Base-by-base conservation (phyloP, 768 basidiomycete genomes). In the Kwoniella newhampshirensis region DNA sequence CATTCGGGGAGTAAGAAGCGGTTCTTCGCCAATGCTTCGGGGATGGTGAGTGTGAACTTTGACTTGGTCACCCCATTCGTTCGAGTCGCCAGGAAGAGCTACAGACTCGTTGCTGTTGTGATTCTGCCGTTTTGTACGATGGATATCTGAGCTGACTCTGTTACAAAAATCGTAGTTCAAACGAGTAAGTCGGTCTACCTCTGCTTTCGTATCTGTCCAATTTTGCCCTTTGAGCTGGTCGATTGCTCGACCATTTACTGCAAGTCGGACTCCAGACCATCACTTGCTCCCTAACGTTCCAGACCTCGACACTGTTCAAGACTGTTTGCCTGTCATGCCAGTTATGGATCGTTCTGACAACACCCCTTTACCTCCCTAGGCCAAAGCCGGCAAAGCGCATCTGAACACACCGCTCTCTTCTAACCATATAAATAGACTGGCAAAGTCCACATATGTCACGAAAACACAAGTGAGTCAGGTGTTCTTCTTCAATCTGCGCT, bases 1-100 rank as follows among this genome's bases (percentile, higher is more conserved):
- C 77, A 78, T 57, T 65, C 73, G 35, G 77, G 77, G 4, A 67
- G 77, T 4, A 75, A 76, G 23, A 78, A 78, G 68, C 42, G 77
- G 43, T 78, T 74, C 63, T 72, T 64, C 42, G 59, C 64, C 3
- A 69, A 43, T 23, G 55, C 55, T 23, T 40, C 43, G 13, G 63
- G 63, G 44, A n/a, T 51, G 50, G 63, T 65, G 44, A 62, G 60
- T 57, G 21, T 18, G 20, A n/a, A 7, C 51, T 32, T 32, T 13
- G 32, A 32, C 32, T 13, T 32, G n/a, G n/a, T n/a, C n/a, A n/a
- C n/a, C n/a, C n/a, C n/a, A n/a, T n/a, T n/a, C n/a, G n/a, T n/a
- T n/a, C n/a, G n/a, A n/a, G n/a, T n/a, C n/a, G n/a, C n/a, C n/a
- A n/a, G n/a, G n/a, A n/a, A n/a, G n/a, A n/a, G n/a, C n/a, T n/a